Conservation (phyloP, 768 basidiomycete species). For the Mycena amicta region DNA sequence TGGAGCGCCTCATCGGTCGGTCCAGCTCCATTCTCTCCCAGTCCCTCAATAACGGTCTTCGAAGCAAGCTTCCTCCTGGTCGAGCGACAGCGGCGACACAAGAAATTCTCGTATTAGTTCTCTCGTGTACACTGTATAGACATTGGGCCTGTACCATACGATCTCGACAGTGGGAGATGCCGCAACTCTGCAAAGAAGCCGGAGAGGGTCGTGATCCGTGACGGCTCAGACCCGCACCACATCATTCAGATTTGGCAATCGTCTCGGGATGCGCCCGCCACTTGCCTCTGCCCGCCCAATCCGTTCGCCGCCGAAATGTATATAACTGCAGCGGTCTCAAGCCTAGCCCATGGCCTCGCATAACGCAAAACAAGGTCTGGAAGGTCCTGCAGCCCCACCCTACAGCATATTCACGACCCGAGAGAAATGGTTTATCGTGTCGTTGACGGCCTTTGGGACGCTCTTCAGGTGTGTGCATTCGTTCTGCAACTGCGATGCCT, state of each 20-base stretch:
- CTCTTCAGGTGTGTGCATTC: slow-evolving; percentile 20
- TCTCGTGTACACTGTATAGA: too few relatives aligned
- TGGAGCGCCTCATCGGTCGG: slow-evolving; percentile 48
- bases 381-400: slow-evolving; percentile 6
- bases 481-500: neutral
- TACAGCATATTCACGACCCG: slow-evolving; percentile 21
- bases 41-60: neutral
- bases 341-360: neutral
- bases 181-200: too few relatives aligned
- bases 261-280: neutral
- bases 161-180: too few relatives aligned
- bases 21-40: slow-evolving; percentile 6
- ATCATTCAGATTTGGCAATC: neutral
- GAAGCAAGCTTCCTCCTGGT: slow-evolving; percentile 51
- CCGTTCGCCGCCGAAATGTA: neutral
- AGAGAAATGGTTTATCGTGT: slow-evolving; percentile 26
- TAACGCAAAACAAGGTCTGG: neutral
- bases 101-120: neutral
- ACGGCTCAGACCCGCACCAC: neutral
- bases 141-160: too few relatives aligned
- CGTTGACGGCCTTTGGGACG: slow-evolving; percentile 20
- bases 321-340: neutral
- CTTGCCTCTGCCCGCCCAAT: neutral
- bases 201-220: too few relatives aligned
- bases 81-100: slow-evolving; percentile 41